Percentiles rank a stretch among this genome's conserved stretches.
Evolutionary conservation across 2,329 filamentous ascomycete genomes (phyloP).

Genomic region (Fusarium lateritium): DNA sequence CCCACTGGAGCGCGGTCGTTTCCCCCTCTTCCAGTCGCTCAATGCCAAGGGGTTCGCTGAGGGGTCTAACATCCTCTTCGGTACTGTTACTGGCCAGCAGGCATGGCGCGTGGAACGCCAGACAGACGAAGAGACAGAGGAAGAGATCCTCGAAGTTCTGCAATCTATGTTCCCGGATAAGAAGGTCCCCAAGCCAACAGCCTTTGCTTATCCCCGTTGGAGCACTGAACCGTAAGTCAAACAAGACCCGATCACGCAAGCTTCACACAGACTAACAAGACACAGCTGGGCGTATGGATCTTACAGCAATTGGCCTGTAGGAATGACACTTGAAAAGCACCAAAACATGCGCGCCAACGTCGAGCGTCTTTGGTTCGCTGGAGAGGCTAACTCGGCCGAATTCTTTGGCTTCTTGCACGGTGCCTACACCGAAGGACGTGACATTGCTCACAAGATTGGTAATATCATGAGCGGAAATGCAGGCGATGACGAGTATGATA

Average conservation of each 20-base stretch:
- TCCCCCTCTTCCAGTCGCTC: conserved; percentile 75
- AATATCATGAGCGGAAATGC: conserved; percentile 30
- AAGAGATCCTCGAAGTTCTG: conserved; percentile 70
- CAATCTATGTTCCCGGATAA: conserved; percentile 72
- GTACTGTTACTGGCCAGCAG: conserved; percentile 57
- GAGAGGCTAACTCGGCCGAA: conserved; percentile 73
- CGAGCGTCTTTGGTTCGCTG: conserved; percentile 73
- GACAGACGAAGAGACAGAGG: conserved; percentile 71
- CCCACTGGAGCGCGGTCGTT: conserved; percentile 59
- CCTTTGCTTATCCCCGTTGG: conserved; percentile 69
- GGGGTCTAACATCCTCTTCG: conserved; percentile 76
- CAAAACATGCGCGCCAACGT: conserved; percentile 78
- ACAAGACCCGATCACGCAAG: fast-evolving
- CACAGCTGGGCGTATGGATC: conserved; percentile 67
- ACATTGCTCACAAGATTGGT: conserved; percentile 62
- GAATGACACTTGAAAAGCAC: conserved; percentile 74
- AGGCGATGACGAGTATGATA: conserved; percentile 24
- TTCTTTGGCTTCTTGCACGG: conserved; percentile 78
- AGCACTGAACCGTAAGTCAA: conserved; percentile 43
- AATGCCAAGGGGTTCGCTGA: conserved; percentile 70
- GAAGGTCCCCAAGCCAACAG: conserved; percentile 70
- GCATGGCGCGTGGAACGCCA: conserved; percentile 68
- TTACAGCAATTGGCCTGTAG: conserved; percentile 78
- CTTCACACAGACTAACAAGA: background rate
- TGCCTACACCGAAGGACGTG: conserved; percentile 70